Conservation (phyloP, 2,329 filamentous ascomycete species). For the Alternaria alternata region DNA sequence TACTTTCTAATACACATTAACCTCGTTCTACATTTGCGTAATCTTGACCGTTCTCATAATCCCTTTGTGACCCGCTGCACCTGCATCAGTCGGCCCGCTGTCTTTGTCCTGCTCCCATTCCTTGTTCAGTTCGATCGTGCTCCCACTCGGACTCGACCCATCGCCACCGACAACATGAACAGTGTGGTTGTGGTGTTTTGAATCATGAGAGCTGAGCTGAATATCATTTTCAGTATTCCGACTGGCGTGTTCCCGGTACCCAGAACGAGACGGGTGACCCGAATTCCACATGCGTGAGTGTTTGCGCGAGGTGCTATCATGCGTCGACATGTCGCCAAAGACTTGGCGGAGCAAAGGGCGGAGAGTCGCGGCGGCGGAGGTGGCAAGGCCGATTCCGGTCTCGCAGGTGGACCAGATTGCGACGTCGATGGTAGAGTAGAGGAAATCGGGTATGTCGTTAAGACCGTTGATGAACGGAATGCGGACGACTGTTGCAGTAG, state of each 20-base stretch:
- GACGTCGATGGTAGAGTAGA: no score
- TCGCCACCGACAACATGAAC: slow-evolving; percentile 11
- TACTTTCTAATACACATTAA: no score
- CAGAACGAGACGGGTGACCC: slow-evolving; percentile 19
- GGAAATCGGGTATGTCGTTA: no score
- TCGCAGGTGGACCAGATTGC: slow-evolving; percentile 5
- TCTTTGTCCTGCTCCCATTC: slow-evolving; percentile 17
- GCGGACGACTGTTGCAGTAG: no score
- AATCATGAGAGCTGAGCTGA: no score
- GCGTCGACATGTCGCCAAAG: slow-evolving; percentile 21
- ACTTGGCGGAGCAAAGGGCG: slow-evolving; percentile 24
- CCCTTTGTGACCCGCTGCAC: no score
- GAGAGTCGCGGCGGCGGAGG: slow-evolving; percentile 24
- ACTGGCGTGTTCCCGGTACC: slow-evolving; percentile 15
- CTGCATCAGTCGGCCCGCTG: no score
- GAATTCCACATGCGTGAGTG: slow-evolving; percentile 20
- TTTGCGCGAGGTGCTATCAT: slow-evolving; percentile 19
- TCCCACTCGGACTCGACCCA: slow-evolving; percentile 18
- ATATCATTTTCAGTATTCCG: no score
- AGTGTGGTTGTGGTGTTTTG: not conserved
- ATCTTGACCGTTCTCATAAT: no score
- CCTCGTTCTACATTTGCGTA: no score
- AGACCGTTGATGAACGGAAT: no score
- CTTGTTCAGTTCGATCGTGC: slow-evolving; percentile 16
- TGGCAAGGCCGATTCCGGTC: slow-evolving; percentile 25